phyloP scores from a whole-genome alignment of 2,329 filamentous ascomycete species.

The Cladosporium phlei region DNA sequence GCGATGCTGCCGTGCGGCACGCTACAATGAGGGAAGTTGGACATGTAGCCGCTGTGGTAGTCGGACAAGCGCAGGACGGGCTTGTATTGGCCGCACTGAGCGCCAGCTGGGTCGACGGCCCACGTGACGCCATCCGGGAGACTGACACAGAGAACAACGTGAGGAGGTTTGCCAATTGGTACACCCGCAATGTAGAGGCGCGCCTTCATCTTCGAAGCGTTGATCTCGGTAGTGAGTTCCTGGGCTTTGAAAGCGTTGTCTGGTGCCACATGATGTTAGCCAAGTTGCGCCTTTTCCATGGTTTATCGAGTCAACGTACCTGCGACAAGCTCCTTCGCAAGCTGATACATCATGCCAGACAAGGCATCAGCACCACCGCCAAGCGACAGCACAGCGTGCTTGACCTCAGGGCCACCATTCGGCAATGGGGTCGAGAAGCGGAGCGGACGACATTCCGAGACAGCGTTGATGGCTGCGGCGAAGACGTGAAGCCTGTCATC shows the following conservation, averaged over 20 bases:
- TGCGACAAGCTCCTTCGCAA: not conserved
- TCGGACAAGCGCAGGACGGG: conserved; percentile 6
- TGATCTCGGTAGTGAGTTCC: no score
- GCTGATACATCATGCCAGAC: not conserved
- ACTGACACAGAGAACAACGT: conserved; percentile 12
- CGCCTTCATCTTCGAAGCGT: no score
- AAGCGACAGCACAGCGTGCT: not conserved
- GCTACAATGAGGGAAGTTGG: not conserved
- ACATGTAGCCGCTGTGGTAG: conserved; percentile 1
- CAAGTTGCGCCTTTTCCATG: no score
- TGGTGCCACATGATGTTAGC: no score
- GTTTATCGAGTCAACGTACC: no score
- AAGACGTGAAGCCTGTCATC: not conserved
- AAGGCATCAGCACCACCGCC: not conserved
- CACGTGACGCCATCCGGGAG: conserved; percentile 13
- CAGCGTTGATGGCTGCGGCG: not conserved
- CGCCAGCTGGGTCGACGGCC: conserved; percentile 17
- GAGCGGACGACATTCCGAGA: not conserved
- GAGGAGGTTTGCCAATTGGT: no score
- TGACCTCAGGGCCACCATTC: not conserved
- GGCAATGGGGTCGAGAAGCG: no score
- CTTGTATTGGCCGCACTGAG: conserved; percentile 18
- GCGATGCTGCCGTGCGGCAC: not conserved
- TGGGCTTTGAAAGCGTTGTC: no score
- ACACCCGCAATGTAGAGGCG: no score